phyloP scores from a whole-genome alignment of 1,284 basidiomycete species.

The Wallemia mellicola region DNA sequence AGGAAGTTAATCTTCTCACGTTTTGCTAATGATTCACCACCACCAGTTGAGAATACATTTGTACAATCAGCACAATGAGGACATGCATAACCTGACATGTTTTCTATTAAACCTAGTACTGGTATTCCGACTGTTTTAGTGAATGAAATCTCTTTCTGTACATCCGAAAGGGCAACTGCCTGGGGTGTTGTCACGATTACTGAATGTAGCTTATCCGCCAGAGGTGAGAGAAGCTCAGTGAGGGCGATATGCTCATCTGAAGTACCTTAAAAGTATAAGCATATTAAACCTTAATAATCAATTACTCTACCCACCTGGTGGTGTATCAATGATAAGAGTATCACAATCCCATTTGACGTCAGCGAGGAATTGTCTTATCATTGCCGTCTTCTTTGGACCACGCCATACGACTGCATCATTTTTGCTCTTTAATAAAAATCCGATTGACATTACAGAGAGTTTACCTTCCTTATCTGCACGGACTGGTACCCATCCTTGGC shows the following conservation, averaged over 20 bases:
- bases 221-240: constrained; percentile 67
- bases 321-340: constrained; percentile 88
- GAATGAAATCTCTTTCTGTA: constrained; percentile 84
- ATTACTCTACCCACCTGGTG: constrained; percentile 39
- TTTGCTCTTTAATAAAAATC: constrained; percentile 64
- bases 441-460: constrained; percentile 85
- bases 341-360: constrained; percentile 93
- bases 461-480: constrained; percentile 47
- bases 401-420: constrained; percentile 91
- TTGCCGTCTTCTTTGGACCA: constrained; percentile 97
- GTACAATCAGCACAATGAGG: constrained; percentile 79
- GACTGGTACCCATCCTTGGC: constrained; percentile 91
- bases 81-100: constrained; percentile 96
- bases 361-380: constrained; percentile 90
- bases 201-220: constrained; percentile 44
- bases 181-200: constrained; percentile 93
- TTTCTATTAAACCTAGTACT: constrained; percentile 83
- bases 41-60: constrained; percentile 81
- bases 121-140: constrained; percentile 57
- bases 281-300: background rate
- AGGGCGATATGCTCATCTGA: constrained; percentile 94
- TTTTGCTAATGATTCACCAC: constrained; percentile 58
- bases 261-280: constrained; percentile 30
- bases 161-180: constrained; percentile 79
- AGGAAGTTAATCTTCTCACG: constrained; percentile 46